These are phyloP conservation scores for Primulina tabacum DNA, from an alignment of 257 asterid species.

Conservation along the genomic window DNA sequence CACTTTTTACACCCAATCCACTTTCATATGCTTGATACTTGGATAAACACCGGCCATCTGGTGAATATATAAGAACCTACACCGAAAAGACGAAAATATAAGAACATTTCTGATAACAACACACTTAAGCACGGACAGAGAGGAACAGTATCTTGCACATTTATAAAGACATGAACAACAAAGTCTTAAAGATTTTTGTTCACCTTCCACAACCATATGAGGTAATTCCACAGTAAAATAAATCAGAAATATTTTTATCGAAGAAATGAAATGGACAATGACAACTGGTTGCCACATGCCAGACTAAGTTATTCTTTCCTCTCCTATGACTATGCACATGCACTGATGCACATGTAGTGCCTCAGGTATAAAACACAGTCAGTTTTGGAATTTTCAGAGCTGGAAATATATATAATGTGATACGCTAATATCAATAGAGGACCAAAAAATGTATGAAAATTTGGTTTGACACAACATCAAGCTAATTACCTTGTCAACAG, in stretches of 20 bases:
- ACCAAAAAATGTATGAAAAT: background rate
- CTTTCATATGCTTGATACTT: slow-evolving; percentile 98
- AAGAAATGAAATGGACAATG: background rate
- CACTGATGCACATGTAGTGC: background rate
- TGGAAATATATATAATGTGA: background rate
- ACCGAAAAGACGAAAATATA: slow-evolving; percentile 20
- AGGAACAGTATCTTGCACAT: slow-evolving; percentile 14
- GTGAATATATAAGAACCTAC: slow-evolving; percentile 90
- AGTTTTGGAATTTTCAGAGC: background rate
- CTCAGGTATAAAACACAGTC: background rate
- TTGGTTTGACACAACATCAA: background rate
- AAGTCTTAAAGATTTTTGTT: background rate
- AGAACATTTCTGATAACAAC: slow-evolving; percentile 20
- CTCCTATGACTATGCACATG: background rate
- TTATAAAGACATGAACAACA: slow-evolving; percentile 9
- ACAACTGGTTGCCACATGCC: background rate
- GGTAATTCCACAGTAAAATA: background rate
- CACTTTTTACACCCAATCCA: slow-evolving; percentile 93
- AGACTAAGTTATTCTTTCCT: background rate
- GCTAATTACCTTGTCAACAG: slow-evolving; percentile 11
- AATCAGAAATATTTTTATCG: background rate
- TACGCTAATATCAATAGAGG: background rate
- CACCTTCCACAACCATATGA: background rate
- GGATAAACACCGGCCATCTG: slow-evolving; percentile 92
- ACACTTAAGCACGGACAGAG: background rate